Conservation (phyloP, 2,329 filamentous ascomycete genomes). For the Gnomoniopsis sp. region DNA sequence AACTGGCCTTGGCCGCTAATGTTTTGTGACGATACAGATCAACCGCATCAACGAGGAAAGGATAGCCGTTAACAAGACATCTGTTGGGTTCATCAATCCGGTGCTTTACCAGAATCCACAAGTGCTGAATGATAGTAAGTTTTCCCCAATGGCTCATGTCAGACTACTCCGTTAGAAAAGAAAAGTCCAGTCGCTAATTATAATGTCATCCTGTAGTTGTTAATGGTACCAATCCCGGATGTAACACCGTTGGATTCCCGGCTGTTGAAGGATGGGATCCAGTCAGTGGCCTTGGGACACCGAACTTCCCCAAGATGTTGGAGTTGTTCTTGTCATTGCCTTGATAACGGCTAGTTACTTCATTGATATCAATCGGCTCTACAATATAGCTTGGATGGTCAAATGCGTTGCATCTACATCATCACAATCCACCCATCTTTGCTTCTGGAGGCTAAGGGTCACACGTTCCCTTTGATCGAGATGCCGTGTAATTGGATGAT, state of each 20-base stretch:
- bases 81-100: slow-evolving; percentile 34
- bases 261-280: slow-evolving; percentile 27
- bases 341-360: too few relatives aligned
- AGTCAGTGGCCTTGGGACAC: slow-evolving; percentile 23
- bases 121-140: slow-evolving; percentile 26
- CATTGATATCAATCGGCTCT: too few relatives aligned
- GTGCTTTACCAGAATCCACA: slow-evolving; percentile 27
- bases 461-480: too few relatives aligned
- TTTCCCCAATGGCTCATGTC: not conserved
- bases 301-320: slow-evolving; percentile 15
- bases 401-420: too few relatives aligned
- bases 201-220: slow-evolving; percentile 12
- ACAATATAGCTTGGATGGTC: too few relatives aligned
- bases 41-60: slow-evolving; percentile 61
- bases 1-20: too few relatives aligned
- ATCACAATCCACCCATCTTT: too few relatives aligned
- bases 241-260: slow-evolving; percentile 26
- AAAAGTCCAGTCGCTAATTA: not conserved
- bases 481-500: too few relatives aligned
- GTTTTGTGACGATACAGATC: slow-evolving; percentile 35
- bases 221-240: slow-evolving; percentile 28
- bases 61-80: slow-evolving; percentile 41
- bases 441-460: too few relatives aligned
- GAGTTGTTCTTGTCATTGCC: slow-evolving; percentile 7
- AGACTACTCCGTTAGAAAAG: too few relatives aligned